Conservation (phyloP, 2,329 filamentous ascomycete species). For the Ophiocordyceps camponoti-leonardi region DNA sequence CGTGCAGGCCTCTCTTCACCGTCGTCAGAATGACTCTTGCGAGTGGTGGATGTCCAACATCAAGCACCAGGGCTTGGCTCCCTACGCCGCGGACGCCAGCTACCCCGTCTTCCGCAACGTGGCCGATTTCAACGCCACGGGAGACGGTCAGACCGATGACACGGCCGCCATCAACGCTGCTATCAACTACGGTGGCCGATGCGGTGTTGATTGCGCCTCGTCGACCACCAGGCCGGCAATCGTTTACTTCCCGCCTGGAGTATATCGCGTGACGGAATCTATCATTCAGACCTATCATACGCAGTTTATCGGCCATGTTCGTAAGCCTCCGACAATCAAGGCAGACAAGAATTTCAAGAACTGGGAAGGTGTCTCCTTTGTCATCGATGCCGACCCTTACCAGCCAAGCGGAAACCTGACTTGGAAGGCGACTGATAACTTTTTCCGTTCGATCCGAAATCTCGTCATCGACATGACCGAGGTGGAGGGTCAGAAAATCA, state of each 20-base stretch:
- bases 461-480: constrained; percentile 1
- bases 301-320: constrained; percentile 71
- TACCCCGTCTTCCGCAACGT: constrained; percentile 43
- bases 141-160: constrained; percentile 1
- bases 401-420: neutral
- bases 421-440: constrained; percentile 2
- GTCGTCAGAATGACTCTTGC: constrained; percentile 10
- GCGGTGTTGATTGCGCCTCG: constrained; percentile 52
- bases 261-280: constrained; percentile 63
- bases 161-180: constrained; percentile 1
- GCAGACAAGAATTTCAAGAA: neutral
- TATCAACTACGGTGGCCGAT: neutral
- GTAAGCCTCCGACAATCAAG: constrained; percentile 52
- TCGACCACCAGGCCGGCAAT: constrained; percentile 69
- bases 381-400: constrained; percentile 6
- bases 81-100: constrained; percentile 29
- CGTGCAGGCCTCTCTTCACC: constrained; percentile 2
- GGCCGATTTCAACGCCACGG: neutral
- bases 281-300: constrained; percentile 86
- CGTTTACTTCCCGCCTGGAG: constrained; percentile 83
- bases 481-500: neutral
- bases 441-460: constrained; percentile 7
- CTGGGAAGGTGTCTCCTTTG: constrained; percentile 1
- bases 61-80: constrained; percentile 48
- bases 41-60: constrained; percentile 60